These are phyloP conservation scores for Sporothrix variecibatus DNA, from an alignment of 2,329 filamentous ascomycete genomes.

Conservation along the genomic window DNA sequence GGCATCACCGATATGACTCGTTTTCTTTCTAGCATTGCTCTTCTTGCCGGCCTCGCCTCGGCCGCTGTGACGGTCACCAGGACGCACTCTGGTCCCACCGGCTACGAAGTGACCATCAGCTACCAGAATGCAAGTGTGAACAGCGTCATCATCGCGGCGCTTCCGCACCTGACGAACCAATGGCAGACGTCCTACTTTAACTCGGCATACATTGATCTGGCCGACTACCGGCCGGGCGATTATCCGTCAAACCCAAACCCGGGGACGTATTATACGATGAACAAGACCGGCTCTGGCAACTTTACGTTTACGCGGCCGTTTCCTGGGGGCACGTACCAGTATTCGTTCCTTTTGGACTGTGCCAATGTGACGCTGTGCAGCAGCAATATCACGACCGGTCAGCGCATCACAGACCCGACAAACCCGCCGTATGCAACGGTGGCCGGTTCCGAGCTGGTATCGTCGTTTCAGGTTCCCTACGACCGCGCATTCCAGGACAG, in stretches of 20 bases:
- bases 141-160: background rate
- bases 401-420: background rate
- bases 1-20: no score
- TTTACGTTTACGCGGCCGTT: constrained; percentile 4
- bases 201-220: background rate
- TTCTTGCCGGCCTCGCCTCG: background rate
- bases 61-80: background rate
- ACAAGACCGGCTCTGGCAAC: background rate
- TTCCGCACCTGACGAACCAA: background rate
- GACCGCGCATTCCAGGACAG: background rate
- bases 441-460: background rate
- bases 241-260: background rate
- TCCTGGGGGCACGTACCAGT: background rate
- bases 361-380: background rate
- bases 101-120: background rate
- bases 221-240: constrained; percentile 3
- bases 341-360: background rate
- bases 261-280: constrained; percentile 5
- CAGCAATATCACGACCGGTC: background rate
- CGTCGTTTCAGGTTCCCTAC: background rate
- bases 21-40: background rate
- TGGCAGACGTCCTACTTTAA: constrained; percentile 3
- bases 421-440: background rate
- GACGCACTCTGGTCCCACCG: background rate
- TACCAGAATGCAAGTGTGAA: background rate